phyloP scores from a whole-genome alignment of 108 stramenopile genomes.

The Poteriospumella lacustris region DNA sequence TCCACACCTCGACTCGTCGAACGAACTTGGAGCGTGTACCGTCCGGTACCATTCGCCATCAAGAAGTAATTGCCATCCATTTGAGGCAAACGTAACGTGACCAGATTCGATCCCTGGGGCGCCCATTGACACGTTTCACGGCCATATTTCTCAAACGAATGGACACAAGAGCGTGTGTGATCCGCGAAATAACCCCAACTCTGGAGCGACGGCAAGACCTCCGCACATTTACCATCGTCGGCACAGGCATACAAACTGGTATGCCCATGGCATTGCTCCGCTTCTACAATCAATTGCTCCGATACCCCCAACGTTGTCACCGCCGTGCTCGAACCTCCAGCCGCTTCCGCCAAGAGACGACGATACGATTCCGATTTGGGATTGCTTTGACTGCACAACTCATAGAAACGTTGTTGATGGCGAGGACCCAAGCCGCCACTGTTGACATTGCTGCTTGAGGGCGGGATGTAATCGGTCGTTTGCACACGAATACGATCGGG shows the following conservation, averaged over 20 bases:
- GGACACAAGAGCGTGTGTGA: background rate
- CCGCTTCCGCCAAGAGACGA: too few relatives aligned
- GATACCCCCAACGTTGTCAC: too few relatives aligned
- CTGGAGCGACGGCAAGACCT: background rate
- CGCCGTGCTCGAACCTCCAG: too few relatives aligned
- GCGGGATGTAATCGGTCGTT: too few relatives aligned
- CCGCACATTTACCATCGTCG: background rate
- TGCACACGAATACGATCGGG: too few relatives aligned
- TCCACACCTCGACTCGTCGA: background rate
- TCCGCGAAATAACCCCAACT: background rate
- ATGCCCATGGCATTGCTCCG: constrained; percentile 15
- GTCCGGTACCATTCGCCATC: constrained; percentile 22
- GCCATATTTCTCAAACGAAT: background rate
- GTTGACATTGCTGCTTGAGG: too few relatives aligned
- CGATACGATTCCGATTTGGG: too few relatives aligned
- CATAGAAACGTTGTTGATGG: too few relatives aligned
- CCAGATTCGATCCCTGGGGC: background rate
- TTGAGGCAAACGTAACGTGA: too few relatives aligned
- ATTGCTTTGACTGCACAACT: too few relatives aligned
- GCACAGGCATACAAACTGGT: constrained; percentile 13
- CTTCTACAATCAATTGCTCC: constrained; percentile 1
- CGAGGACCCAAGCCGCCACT: too few relatives aligned
- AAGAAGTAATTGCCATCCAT: background rate
- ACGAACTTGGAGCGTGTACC: background rate
- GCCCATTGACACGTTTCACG: background rate